A percentile compares a stretch with the other conserved stretches of the same genome.
phyloP scores from a whole-genome alignment of 2,329 filamentous ascomycete genomes.

The Rasamsonia emersonii region DNA sequence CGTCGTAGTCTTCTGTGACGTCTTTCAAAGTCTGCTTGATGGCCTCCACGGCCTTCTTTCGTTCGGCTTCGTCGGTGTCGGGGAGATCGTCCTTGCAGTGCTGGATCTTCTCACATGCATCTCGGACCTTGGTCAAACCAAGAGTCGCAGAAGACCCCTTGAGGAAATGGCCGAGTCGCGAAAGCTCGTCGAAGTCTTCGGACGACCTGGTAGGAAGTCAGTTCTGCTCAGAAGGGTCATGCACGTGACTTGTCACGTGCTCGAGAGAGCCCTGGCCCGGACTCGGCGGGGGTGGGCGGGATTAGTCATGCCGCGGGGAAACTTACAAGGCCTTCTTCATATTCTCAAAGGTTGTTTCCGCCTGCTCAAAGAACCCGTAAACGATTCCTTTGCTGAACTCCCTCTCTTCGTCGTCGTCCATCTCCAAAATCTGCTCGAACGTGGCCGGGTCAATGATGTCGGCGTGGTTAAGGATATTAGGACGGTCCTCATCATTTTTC shows the following conservation, averaged over 20 bases:
- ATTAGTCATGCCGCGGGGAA: conserved; percentile 8
- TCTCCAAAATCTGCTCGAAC: conserved; percentile 94
- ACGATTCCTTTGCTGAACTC: conserved; percentile 89
- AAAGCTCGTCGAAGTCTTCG: conserved; percentile 65
- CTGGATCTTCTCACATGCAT: conserved; percentile 94
- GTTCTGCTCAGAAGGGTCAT: background rate
- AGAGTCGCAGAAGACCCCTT: conserved; percentile 96
- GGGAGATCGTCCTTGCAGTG: conserved; percentile 67
- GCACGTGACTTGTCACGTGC: conserved; percentile 6
- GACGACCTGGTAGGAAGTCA: conserved; percentile 43
- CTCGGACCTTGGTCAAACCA: conserved; percentile 80
- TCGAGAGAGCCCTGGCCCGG: conserved; percentile 2
- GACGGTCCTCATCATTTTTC: conserved; percentile 28
- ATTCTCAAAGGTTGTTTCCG: conserved; percentile 70
- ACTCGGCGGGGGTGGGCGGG: background rate
- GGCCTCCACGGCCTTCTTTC: conserved; percentile 58
- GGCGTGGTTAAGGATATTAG: conserved; percentile 54
- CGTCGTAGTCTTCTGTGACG: conserved; percentile 68
- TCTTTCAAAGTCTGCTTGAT: conserved; percentile 61
- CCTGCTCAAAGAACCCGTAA: conserved; percentile 87
- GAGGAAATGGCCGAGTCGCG: conserved; percentile 83
- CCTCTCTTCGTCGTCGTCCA: conserved; percentile 84
- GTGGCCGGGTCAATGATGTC: conserved; percentile 70
- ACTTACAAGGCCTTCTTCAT: conserved; percentile 81
- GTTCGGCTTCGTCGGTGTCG: conserved; percentile 52